Evolutionary conservation across 1,284 basidiomycete genomes (phyloP).

Genomic region (Caloboletus firmus): DNA sequence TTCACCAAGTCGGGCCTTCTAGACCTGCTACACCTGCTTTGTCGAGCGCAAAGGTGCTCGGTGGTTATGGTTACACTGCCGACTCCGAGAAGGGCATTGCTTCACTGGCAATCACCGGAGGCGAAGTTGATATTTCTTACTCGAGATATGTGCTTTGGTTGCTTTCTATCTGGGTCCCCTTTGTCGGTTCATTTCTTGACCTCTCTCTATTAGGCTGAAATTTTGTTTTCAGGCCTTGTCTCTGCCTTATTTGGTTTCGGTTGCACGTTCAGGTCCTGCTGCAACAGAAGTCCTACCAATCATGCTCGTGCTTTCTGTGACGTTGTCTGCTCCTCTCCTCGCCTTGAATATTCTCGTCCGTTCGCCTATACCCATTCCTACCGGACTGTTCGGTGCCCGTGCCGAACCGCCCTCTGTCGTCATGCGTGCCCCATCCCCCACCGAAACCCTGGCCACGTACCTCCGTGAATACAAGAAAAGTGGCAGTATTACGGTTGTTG

Average conservation of each 20-base stretch:
- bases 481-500: slow-evolving; percentile 62
- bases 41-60: slow-evolving; percentile 57
- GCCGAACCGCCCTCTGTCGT: slow-evolving; percentile 44
- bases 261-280: slow-evolving; percentile 38
- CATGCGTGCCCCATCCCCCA: slow-evolving; percentile 43
- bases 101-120: slow-evolving; percentile 44
- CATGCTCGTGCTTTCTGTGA: slow-evolving; percentile 59
- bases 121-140: slow-evolving; percentile 54
- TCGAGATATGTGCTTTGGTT: slow-evolving; percentile 60
- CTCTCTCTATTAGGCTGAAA: slow-evolving; percentile 1
- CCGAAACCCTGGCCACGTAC: slow-evolving; percentile 42
- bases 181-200: slow-evolving; percentile 44
- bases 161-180: slow-evolving; percentile 61
- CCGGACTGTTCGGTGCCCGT: slow-evolving; percentile 58
- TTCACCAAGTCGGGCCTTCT: slow-evolving; percentile 38
- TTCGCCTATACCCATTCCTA: slow-evolving; percentile 63
- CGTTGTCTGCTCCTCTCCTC: slow-evolving; percentile 63
- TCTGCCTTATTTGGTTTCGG: slow-evolving; percentile 57
- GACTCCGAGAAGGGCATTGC: slow-evolving; percentile 54
- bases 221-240: slow-evolving; percentile 43
- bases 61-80: slow-evolving; percentile 55
- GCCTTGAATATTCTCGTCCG: slow-evolving; percentile 58
- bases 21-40: slow-evolving; percentile 54
- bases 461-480: slow-evolving; percentile 63
- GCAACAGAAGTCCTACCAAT: slow-evolving; percentile 44